Percentiles rank a stretch among this genome's conserved stretches.
phyloP scores from a whole-genome alignment of 1,284 basidiomycete species.

The Rhodotorula sp. region DNA sequence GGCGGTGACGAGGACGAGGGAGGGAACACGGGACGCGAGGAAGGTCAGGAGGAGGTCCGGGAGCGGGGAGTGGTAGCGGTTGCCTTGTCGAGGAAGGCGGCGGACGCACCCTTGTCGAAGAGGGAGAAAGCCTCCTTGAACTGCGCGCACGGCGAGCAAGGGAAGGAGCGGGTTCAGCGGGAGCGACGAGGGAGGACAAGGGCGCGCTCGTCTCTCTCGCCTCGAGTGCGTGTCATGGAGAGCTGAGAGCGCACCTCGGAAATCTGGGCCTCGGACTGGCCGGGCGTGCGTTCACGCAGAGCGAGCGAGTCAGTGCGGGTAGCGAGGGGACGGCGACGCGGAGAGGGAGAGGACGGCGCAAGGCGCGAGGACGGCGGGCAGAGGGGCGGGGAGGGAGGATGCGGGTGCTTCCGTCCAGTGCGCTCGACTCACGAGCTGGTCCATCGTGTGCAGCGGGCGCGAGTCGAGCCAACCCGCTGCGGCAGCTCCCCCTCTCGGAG shows the following conservation, averaged over 20 bases:
- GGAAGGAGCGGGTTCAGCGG: background rate
- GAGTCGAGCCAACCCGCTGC: background rate
- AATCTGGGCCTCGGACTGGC: slow-evolving; percentile 34
- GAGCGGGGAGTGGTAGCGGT: background rate
- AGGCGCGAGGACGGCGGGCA: background rate
- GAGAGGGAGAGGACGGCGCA: background rate
- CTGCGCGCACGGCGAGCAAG: background rate
- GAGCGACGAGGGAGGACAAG: background rate
- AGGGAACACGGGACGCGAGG: background rate
- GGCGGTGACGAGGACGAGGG: background rate
- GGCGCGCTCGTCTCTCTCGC: background rate
- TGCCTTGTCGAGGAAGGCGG: background rate
- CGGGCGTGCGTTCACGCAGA: background rate
- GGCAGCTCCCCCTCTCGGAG: no score
- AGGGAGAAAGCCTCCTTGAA: slow-evolving; percentile 43
- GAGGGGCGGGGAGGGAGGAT: no score
- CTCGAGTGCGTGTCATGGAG: background rate
- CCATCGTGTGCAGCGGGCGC: slow-evolving; percentile 5
- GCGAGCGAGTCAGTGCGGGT: background rate
- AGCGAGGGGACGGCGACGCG: no score
- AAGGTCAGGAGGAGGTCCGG: no score
- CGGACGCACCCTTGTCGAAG: slow-evolving; percentile 41
- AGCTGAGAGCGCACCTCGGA: slow-evolving; percentile 21
- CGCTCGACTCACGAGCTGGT: slow-evolving; percentile 18
- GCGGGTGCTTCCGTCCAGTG: no score